A percentile compares a stretch with the other conserved stretches of the same genome.
phyloP scores from a whole-genome alignment of 2,329 filamentous ascomycete species.

The Ascochyta rabiei region DNA sequence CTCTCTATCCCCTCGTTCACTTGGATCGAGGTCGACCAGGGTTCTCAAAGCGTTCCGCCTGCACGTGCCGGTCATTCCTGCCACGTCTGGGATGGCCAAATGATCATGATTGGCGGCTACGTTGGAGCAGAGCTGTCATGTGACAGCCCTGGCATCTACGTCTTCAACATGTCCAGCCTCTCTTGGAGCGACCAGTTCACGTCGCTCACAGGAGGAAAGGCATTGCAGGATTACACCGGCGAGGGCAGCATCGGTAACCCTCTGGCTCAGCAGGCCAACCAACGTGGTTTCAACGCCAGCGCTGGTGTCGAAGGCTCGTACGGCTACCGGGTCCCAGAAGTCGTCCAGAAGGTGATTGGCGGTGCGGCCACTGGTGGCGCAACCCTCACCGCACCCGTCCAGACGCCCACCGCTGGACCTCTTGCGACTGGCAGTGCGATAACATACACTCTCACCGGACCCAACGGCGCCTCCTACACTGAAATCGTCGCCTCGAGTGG shows the following conservation, averaged over 20 bases:
- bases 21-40: slow-evolving; percentile 71
- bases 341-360: slow-evolving; percentile 70
- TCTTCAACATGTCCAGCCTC: slow-evolving; percentile 75
- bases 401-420: slow-evolving; percentile 69
- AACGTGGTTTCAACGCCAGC: slow-evolving; percentile 57
- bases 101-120: slow-evolving; percentile 78
- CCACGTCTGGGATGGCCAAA: slow-evolving; percentile 79
- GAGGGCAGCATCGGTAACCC: slow-evolving; percentile 48
- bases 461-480: slow-evolving; percentile 51
- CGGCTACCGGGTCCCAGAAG: slow-evolving; percentile 72
- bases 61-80: slow-evolving; percentile 77
- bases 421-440: slow-evolving; percentile 72
- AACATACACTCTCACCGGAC: slow-evolving; percentile 66
- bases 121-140: slow-evolving; percentile 66
- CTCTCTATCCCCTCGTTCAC: slow-evolving; percentile 80
- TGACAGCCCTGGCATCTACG: slow-evolving; percentile 72
- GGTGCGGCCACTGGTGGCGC: slow-evolving; percentile 70
- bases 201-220: slow-evolving; percentile 63
- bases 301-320: slow-evolving; percentile 64
- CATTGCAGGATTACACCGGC: slow-evolving; percentile 46
- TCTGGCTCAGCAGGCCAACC: slow-evolving; percentile 59
- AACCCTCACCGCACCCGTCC: slow-evolving; percentile 68
- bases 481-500: slow-evolving; percentile 42
- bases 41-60: slow-evolving; percentile 54
- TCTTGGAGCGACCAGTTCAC: slow-evolving; percentile 75